Conservation (phyloP, 805 yeast genomes). For the Saccharomycopsis fodiens region DNA sequence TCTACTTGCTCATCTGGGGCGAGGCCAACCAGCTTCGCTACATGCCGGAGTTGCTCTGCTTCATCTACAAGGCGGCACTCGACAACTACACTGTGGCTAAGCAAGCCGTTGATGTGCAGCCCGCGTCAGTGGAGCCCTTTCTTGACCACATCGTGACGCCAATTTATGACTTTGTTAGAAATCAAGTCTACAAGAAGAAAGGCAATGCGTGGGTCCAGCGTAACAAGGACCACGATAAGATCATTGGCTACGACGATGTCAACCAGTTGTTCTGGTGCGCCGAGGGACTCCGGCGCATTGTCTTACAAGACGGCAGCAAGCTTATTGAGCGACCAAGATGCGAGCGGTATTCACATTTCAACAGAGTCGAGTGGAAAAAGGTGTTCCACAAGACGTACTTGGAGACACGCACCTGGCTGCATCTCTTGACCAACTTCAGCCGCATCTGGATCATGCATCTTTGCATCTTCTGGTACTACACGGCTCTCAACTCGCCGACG, state of each 20-base stretch:
- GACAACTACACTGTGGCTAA: conserved; percentile 34
- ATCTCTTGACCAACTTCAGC: conserved; percentile 87
- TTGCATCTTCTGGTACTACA: conserved; percentile 88
- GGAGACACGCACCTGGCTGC: conserved; percentile 97
- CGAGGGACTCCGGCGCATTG: conserved; percentile 90
- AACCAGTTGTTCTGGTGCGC: conserved; percentile 99
- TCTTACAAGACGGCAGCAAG: conserved; percentile 84
- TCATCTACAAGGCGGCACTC: conserved; percentile 47
- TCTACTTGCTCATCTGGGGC: conserved; percentile 78
- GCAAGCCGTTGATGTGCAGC: conserved; percentile 48
- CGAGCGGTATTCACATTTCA: conserved; percentile 81
- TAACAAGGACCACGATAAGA: conserved; percentile 74
- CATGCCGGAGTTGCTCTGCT: conserved; percentile 50
- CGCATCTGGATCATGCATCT: conserved; percentile 97
- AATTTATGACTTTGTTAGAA: conserved; percentile 67
- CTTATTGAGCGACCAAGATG: conserved; percentile 64
- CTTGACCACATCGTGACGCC: conserved; percentile 91
- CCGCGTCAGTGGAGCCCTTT: conserved; percentile 82
- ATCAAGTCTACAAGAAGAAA: conserved; percentile 73
- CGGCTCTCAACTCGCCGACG: conserved; percentile 86
- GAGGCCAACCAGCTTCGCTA: conserved; percentile 87
- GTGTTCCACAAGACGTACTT: conserved; percentile 93
- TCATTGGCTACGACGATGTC: conserved; percentile 94
- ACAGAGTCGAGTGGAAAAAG: conserved; percentile 85
- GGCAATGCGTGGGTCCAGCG: conserved; percentile 81